Percentiles rank a stretch among this genome's conserved stretches.
These are phyloP conservation scores for Paraurostyla sp. DNA, from an alignment of 73 alveolate species.

Conservation along the genomic window DNA sequence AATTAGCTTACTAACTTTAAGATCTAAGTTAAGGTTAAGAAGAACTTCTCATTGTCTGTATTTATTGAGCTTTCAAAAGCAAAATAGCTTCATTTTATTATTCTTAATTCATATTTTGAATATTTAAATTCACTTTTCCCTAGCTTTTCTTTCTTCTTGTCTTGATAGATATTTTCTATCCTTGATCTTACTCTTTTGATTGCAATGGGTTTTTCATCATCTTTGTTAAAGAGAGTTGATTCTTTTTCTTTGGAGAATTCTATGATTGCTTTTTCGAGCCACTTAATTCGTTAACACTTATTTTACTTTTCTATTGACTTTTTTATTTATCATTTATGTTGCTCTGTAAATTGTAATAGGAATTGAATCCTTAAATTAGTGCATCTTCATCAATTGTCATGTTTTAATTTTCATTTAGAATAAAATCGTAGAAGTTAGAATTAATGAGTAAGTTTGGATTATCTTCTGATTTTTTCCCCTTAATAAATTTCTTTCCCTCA, in stretches of 20 bases:
- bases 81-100: too few relatives aligned
- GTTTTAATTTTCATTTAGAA: neutral
- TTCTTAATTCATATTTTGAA: neutral
- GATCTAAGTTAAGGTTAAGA: conserved; percentile 23
- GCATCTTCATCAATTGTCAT: conserved; percentile 12
- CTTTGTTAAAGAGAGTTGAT: too few relatives aligned
- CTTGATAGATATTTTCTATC: neutral
- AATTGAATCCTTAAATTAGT: neutral
- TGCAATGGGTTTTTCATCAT: too few relatives aligned
- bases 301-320: neutral
- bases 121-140: conserved; percentile 14
- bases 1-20: conserved; percentile 3
- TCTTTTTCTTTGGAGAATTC: too few relatives aligned
- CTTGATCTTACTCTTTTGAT: too few relatives aligned
- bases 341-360: neutral
- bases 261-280: too few relatives aligned
- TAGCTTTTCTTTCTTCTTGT: conserved; percentile 14
- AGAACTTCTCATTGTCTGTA: neutral
- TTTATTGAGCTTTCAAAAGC: neutral
- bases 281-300: too few relatives aligned
- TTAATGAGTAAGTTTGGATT: neutral
- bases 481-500: neutral
- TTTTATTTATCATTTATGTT: neutral
- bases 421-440: neutral
- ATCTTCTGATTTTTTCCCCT: neutral